Conservation (phyloP, 1,284 basidiomycete genomes). For the Cutaneotrichosporon sp. region DNA sequence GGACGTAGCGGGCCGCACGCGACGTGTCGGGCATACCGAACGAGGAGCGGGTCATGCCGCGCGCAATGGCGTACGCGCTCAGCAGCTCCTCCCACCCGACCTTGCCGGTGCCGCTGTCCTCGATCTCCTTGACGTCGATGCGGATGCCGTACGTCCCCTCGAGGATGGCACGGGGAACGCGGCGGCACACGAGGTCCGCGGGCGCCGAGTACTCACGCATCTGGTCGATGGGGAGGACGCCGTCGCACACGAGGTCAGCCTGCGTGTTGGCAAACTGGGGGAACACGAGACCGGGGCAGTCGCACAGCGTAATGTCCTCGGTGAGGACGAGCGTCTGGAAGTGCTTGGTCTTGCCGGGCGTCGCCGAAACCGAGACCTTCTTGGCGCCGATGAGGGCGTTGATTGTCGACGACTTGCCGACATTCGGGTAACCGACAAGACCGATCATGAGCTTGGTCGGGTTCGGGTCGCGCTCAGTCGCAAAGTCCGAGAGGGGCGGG, state of each 20-base stretch:
- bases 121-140: slow-evolving; percentile 66
- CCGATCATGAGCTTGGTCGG: slow-evolving; percentile 69
- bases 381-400: slow-evolving; percentile 67
- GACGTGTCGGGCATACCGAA: slow-evolving; percentile 98
- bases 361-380: slow-evolving; percentile 96
- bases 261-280: slow-evolving; percentile 97
- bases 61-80: slow-evolving; percentile 86
- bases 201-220: slow-evolving; percentile 94
- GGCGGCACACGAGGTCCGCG: slow-evolving; percentile 71
- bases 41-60: slow-evolving; percentile 89
- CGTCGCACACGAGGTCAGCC: slow-evolving; percentile 94
- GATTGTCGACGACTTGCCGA: slow-evolving; percentile 63
- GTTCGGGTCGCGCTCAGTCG: slow-evolving; percentile 62
- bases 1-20: slow-evolving; percentile 86
- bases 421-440: slow-evolving; percentile 65
- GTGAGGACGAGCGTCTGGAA: slow-evolving; percentile 97
- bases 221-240: slow-evolving; percentile 97
- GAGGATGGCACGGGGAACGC: slow-evolving; percentile 82
- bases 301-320: slow-evolving; percentile 84
- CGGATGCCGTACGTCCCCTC: slow-evolving; percentile 87
- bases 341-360: slow-evolving; percentile 98
- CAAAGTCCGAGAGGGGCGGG: slow-evolving; percentile 75
- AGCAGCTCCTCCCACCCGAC: slow-evolving; percentile 83
- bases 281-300: slow-evolving; percentile 98
- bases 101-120: slow-evolving; percentile 81